A percentile compares a stretch with the other conserved stretches of the same genome.
Evolutionary conservation across 139 green algal genomes (phyloP).

Genomic region (Protoeuglena noctilucae): DNA sequence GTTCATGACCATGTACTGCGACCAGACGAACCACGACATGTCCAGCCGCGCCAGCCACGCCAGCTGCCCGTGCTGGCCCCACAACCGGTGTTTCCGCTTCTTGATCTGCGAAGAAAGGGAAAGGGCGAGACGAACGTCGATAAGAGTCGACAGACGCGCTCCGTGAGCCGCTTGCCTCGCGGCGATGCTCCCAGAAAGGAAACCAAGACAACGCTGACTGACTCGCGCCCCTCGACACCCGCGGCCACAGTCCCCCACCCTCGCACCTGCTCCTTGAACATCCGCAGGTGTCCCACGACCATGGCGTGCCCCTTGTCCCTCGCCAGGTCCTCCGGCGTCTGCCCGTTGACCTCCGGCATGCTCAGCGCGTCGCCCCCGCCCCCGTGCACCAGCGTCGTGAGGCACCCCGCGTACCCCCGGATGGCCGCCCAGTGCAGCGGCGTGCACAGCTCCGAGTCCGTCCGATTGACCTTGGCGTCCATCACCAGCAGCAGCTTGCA

Average conservation of each 20-base stretch:
- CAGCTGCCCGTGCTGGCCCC: conserved; percentile 8
- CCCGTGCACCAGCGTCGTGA: conserved; percentile 74
- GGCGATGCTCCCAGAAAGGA: no score
- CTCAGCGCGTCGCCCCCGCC: conserved; percentile 36
- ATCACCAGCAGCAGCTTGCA: conserved; percentile 82
- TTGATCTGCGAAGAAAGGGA: not conserved
- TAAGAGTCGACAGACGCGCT: no score
- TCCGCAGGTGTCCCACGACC: conserved; percentile 42
- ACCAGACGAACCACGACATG: conserved; percentile 66
- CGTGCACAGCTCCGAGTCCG: conserved; percentile 53
- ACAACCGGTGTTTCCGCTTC: not conserved
- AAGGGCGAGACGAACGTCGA: no score
- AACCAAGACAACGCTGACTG: no score
- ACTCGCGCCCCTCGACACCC: not conserved
- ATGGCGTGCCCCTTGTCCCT: conserved; percentile 77
- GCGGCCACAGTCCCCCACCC: not conserved
- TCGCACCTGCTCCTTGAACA: conserved; percentile 20
- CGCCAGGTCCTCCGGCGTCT: conserved; percentile 73
- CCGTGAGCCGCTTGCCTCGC: no score
- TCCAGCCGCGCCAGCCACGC: conserved; percentile 40
- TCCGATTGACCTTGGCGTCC: conserved; percentile 21
- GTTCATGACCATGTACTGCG: conserved; percentile 5
- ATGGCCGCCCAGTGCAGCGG: conserved; percentile 93
- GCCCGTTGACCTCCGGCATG: conserved; percentile 56
- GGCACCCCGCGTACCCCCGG: conserved; percentile 72